Evolutionary conservation across 2,329 filamentous ascomycete species (phyloP), one percentile per base, ranked within the genome.

Genomic region (Acrocalymma vagum): DNA sequence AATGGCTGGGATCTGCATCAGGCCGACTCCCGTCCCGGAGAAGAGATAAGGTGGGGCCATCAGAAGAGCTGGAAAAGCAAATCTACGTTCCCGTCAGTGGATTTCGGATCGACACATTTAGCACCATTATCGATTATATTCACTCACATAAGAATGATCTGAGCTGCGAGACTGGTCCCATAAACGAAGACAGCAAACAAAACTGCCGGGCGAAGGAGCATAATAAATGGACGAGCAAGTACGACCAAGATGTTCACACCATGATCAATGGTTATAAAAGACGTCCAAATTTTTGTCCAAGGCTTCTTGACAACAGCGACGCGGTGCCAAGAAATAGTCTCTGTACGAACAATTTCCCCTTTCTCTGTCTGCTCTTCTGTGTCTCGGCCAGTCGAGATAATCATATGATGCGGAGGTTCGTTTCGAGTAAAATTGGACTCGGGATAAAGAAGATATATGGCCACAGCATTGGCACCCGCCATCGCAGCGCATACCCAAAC

Each of bases 1-100:
- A 11, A 42, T 42, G 10, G 38, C 43, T n/a, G 43, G n/a, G 11
- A 45, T 29, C 14, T 45, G 30, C 30, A 45, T 45, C 17, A 45
- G 21, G 10, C 42, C 42, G 11, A 45, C 33, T 5, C 34, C 33
- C 16, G 11, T 39, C 4, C 32, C 9, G 8, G 43, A 42, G 38
- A 47, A 42, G 9, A 42, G 26, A 37, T 47, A 42, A 5, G 43
- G 38, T n/a, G 43, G 38, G 6, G 43, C 33, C 27, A 39, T 32
- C 3, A 42, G 38, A 3, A 47, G 15, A 22, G 25, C 42, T 21
- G 43, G 43, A 27, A 47, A 47, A 15, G 43, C 38, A 29, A 38
- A 47, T 21, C 43, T 47, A 27, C 3, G 17, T 24, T 9, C n/a
- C 11, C 7, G 16, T 29, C 8, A 37, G 16, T 21, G 15, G 23